Evolutionary conservation across 1,284 basidiomycete species (phyloP), one percentile per base, ranked within the genome.

Genomic region (Phylloporus gajari): DNA sequence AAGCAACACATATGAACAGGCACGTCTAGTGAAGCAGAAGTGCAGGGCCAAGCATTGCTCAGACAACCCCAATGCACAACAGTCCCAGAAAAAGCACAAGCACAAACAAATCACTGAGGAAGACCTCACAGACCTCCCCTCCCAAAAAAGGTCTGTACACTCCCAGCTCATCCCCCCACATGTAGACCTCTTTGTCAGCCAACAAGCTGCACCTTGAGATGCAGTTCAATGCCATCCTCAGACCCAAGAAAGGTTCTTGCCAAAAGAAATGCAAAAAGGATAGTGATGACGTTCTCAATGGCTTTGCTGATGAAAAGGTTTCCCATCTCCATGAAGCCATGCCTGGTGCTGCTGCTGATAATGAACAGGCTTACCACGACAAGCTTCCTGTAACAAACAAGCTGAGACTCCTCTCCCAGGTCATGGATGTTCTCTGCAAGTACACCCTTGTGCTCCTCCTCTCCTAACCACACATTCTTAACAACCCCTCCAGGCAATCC

Each of bases 361-460:
- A 99, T 80, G 89, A 93, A 62, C 89, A 92, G 67, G 90, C 95
- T 8, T 97, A 98, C 82, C 84, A 88, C 65, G 90, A 93, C 61
- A 95, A 95, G 79, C 83, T 91, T n/a, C 97, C 97, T 1, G 97
- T 96, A 15, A 91, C 92, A 17, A 87, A 91, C 68, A 99, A 99
- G 84, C 89, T 99, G 44, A 91, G 89, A 70, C 88, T 98, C 79
- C 86, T 99, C 35, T 91, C 93, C 25, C 92, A 94, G 77, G 97
- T 98, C 25, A 94, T 98, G 88, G 92, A 94, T n/a, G 93, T 95
- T 7, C 86, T 99, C 72, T 94, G 97, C 84, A 99, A 98, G 97
- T 97, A 79, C 73, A 94, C 63, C 42, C 67, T 62, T 32, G 1
- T 1, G 2, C n/a, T 15, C 11, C 17, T 44, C 21, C 8, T 11